phyloP scores from a whole-genome alignment of 83 land plant genomes.

The Thuja plicata region DNA sequence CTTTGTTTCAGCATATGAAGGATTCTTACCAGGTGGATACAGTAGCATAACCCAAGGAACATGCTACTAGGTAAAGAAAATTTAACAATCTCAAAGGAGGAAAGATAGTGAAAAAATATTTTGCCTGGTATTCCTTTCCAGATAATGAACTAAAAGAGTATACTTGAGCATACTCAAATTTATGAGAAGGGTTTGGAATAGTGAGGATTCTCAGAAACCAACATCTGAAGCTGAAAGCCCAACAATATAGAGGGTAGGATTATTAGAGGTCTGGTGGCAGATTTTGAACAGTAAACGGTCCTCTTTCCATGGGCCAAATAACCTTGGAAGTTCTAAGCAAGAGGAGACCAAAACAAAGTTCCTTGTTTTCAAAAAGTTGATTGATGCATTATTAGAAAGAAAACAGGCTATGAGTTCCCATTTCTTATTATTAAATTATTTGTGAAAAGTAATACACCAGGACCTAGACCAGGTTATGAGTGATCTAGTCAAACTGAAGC shows the following conservation, averaged over 20 bases:
- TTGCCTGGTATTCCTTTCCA: neutral
- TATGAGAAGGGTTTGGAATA: neutral
- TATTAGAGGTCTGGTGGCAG: neutral
- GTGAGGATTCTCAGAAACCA: too few species aligned
- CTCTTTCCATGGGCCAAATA: neutral
- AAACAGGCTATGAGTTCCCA: neutral
- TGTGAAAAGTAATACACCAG: too few species aligned
- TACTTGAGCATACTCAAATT: neutral
- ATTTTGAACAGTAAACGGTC: too few species aligned
- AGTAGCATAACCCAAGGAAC: neutral
- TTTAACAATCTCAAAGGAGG: neutral
- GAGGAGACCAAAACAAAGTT: too few species aligned
- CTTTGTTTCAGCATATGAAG: neutral
- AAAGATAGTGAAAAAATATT: neutral
- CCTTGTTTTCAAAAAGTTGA: neutral
- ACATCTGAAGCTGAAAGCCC: neutral
- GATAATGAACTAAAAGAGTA: neutral
- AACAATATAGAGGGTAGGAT: too few species aligned
- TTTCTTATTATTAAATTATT: too few species aligned
- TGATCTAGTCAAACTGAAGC: too few species aligned
- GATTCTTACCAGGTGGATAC: neutral
- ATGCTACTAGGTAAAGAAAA: neutral
- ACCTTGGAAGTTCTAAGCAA: neutral
- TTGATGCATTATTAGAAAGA: neutral
- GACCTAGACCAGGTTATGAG: too few species aligned